Conservation (phyloP, 2,329 filamentous ascomycete species). For the Colletotrichum camelliae region DNA sequence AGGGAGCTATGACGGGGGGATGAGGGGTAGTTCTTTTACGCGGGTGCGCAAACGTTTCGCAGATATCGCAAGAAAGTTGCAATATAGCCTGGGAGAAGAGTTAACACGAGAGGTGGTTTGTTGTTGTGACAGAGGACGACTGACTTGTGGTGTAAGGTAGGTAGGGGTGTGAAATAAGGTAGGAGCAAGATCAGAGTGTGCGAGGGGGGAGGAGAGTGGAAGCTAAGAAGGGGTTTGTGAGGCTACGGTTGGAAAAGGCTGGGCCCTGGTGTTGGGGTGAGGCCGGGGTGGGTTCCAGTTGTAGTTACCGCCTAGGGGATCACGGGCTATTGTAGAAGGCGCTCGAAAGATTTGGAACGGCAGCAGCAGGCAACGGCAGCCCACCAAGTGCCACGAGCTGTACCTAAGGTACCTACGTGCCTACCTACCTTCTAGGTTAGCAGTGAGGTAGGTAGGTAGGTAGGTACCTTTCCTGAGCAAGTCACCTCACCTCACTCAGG, state of each 20-base stretch:
- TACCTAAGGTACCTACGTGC: too few species aligned
- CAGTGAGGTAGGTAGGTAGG: too few species aligned
- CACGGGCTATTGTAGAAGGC: slow-evolving; percentile 23
- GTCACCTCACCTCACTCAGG: neutral
- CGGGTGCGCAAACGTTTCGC: slow-evolving; percentile 13
- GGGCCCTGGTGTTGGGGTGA: slow-evolving; percentile 12
- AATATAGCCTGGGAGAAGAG: neutral
- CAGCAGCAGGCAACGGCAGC: neutral
- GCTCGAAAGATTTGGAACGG: slow-evolving; percentile 20
- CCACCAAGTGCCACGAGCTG: neutral
- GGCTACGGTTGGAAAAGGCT: slow-evolving; percentile 19
- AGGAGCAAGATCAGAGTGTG: neutral
- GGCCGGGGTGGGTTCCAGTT: slow-evolving; percentile 14
- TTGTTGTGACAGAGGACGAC: neutral
- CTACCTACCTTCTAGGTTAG: neutral
- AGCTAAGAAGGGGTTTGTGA: slow-evolving; percentile 16
- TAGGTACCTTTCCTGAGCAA: neutral
- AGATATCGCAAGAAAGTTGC: neutral
- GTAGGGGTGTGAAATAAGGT: neutral
- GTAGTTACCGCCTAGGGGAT: slow-evolving; percentile 16
- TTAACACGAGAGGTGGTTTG: neutral
- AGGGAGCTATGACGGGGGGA: slow-evolving; percentile 20
- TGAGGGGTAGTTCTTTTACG: slow-evolving; percentile 19
- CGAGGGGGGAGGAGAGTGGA: neutral
- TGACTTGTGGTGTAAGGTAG: neutral